phyloP scores from a whole-genome alignment of 768 basidiomycete genomes.

The Gelatoporia subvermispora region DNA sequence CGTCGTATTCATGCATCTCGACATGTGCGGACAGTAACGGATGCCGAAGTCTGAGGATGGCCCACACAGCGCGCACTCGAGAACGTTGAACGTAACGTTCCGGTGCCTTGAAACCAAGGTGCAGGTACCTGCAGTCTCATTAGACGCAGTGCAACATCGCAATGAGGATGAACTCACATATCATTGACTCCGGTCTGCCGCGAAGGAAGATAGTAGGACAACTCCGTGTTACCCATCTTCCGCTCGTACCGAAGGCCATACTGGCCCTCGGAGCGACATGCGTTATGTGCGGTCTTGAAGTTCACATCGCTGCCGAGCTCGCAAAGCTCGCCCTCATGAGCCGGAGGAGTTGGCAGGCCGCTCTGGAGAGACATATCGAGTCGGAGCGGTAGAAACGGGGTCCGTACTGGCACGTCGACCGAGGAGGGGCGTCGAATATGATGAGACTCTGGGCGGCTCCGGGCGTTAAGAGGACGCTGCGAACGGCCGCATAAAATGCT shows the following conservation, averaged over 20 bases:
- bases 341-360: constrained; percentile 17
- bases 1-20: constrained; percentile 54
- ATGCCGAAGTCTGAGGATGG: constrained; percentile 65
- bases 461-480: too few species aligned
- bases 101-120: constrained; percentile 59
- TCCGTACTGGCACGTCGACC: too few species aligned
- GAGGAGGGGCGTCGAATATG: too few species aligned
- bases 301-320: constrained; percentile 1
- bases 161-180: constrained; percentile 47
- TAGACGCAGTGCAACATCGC: not conserved
- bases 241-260: constrained; percentile 36
- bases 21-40: constrained; percentile 65
- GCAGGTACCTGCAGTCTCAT: constrained; percentile 61
- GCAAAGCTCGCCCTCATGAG: constrained; percentile 2
- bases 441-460: too few species aligned
- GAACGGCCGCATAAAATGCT: too few species aligned
- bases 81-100: constrained; percentile 34
- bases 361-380: constrained; percentile 1
- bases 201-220: constrained; percentile 75
- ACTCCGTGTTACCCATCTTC: constrained; percentile 67
- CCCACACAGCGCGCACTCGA: constrained; percentile 62
- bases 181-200: constrained; percentile 83
- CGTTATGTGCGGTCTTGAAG: not conserved
- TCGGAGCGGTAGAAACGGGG: not conserved
- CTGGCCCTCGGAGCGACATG: too few species aligned